Base-by-base conservation (phyloP, 441 rosid genomes). In the Viola pubescens region DNA sequence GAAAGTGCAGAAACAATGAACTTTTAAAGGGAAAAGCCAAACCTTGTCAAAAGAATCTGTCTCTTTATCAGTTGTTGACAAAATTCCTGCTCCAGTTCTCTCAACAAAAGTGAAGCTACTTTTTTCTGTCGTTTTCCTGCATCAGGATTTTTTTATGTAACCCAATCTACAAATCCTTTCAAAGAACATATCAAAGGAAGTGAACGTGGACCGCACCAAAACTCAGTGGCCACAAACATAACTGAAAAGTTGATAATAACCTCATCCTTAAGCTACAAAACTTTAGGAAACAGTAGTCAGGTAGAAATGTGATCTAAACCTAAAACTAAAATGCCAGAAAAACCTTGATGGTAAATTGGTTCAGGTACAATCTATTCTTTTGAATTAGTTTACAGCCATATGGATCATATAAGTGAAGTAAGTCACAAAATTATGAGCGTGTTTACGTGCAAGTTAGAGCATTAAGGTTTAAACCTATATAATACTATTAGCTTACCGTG, bases 41-140 rank as follows among this genome's bases (percentile, higher is more conserved):
- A 86, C 97, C 96, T 88, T 79, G 71, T 88, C 95, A 84, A 94
- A 85, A 65, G 94, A 81, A 73, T 76, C 84, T 10, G 77, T 71
- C 61, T 79, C 90, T 67, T 69, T 76, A 61, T 65, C 76, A 56
- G 63, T 56, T 48, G 73, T 55, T 7, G 64, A 52, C 62, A 58
- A 62, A 56, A 43, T 63, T 46, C 14, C 65, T 42, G 73, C 68
- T 62, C 65, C 74, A 58, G 73, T 70, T 69, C 70, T 61, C 74
- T 70, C 75, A 59, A 62, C 16, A 65, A 66, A 64, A 46, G 3
- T 48, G 40, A 44, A 58, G 52, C 47, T 49, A 58, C 56, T 71
- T 46, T 76, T 74, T 69, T 81, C 83, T 55, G 67, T 39, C 56
- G 72, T 63, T 50, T 67, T 80, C 77, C 96, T 90, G 85, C 73